Evolutionary conservation across 148 eudicot species (phyloP), one percentile per base, ranked within the genome.

Genomic region (Rhododendron kiyosumense): DNA sequence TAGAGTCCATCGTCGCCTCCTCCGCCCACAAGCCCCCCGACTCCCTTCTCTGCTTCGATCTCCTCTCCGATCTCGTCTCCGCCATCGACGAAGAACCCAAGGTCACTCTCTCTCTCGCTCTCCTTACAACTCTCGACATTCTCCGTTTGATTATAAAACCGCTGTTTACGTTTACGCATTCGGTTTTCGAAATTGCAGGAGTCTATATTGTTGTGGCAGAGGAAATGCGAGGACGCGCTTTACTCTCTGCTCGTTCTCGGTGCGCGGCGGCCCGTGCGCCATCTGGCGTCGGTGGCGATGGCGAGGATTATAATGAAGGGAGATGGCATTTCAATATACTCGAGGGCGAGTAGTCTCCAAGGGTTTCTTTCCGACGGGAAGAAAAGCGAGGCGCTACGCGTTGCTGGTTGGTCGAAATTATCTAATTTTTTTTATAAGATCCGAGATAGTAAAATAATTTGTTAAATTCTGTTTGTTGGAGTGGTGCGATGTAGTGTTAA

Each of bases 161-260:
- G 13, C 14, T 43, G 30, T 22, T 38, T 48, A 2, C 10, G 9
- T 7, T 20, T 22, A 59, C 8, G 9, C 17, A 6, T 15, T 41
- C 1, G 38, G 45, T 81, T 51, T 81, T 52, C 24, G 34, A 84
- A 52, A 59, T 83, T 83, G 76, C 90, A 97, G 99, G 98, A 97
- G 12, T 92, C 96, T 81, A 87, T 97, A 87, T 85, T 92, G 77
- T 65, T 91, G 85, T 95, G 94, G 90, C 99, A 97, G 93, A 91
- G 99, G 86, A 97, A 95, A 91, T 94, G 99, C 41, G 99, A 97
- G 92, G 98, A 97, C 83, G 95, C 98, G 49, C 94, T 97, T 52
- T 91, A 91, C 90, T 93, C 98, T 65, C 85, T 97, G 83, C 91
- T 97, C 85, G 93, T 93, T 73, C 92, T 94, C 51, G 99, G 99